These are phyloP conservation scores for Fusarium sp. DNA, from an alignment of 2,329 filamentous ascomycete species.

Conservation along the genomic window DNA sequence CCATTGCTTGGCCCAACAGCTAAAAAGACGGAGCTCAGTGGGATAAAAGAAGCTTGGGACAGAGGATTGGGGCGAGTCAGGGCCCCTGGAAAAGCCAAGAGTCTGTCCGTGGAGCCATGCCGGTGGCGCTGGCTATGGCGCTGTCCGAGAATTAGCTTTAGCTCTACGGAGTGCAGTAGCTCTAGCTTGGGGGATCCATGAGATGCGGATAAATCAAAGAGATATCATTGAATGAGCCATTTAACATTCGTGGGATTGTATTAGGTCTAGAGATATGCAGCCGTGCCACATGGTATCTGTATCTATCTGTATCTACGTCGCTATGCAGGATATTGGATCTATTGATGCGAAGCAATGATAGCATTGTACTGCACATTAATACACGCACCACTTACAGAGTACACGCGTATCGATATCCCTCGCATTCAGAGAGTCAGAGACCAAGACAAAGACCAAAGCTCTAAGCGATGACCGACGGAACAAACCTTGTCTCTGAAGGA, in stretches of 20 bases:
- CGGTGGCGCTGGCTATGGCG: conserved; percentile 12
- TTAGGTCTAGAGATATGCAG: conserved; percentile 19
- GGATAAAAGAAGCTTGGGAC: conserved; percentile 3
- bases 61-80: conserved; percentile 21
- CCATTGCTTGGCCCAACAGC: conserved; percentile 9
- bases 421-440: neutral
- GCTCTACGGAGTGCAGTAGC: neutral
- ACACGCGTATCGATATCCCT: neutral
- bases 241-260: conserved; percentile 28
- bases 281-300: conserved; percentile 30
- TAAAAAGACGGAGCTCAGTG: neutral
- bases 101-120: conserved; percentile 17
- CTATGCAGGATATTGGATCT: neutral
- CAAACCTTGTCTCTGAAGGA: conserved; percentile 18
- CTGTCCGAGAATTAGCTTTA: conserved; percentile 11
- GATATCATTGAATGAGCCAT: neutral
- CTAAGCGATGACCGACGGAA: neutral
- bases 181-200: neutral
- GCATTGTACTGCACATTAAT: neutral
- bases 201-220: conserved; percentile 15
- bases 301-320: neutral
- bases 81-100: conserved; percentile 17
- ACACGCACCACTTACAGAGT: neutral
- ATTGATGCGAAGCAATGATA: neutral
- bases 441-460: neutral